Percentiles rank a stretch among this genome's conserved stretches.
phyloP scores from a whole-genome alignment of 176 grass and related monocot species.

The maize (Zea mays) region Zm-B73-REFERENCE-NAM-5.0 NC_050096.1:52397501-52398000 shows the following conservation, averaged over 20 bases:
- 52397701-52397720: conserved; percentile 26
- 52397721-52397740: conserved; percentile 41
- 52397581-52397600: conserved; percentile 37
- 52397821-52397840: conserved; percentile 62
- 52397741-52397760: conserved; percentile 55
- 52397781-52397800: conserved; percentile 53
- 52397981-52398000: conserved; percentile 73
- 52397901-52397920: conserved; percentile 42
- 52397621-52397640: conserved; percentile 53
- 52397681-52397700: conserved; percentile 35
- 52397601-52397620: conserved; percentile 51
- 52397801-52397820: conserved; percentile 59
- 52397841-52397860: conserved; percentile 44
- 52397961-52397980: conserved; percentile 71
- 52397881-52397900: conserved; percentile 78
- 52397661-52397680: conserved; percentile 76
- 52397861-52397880: conserved; percentile 72
- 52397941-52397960: conserved; percentile 34
- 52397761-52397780: conserved; percentile 60
- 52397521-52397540: conserved; percentile 36
- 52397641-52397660: conserved; percentile 58
- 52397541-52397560: conserved; percentile 6
- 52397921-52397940: conserved; percentile 39
- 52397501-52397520: conserved; percentile 36
- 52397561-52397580: conserved; percentile 43